These are phyloP conservation scores for Phytopythium boreale DNA, from an alignment of 352 stramenopile genomes.

Conservation along the genomic window DNA sequence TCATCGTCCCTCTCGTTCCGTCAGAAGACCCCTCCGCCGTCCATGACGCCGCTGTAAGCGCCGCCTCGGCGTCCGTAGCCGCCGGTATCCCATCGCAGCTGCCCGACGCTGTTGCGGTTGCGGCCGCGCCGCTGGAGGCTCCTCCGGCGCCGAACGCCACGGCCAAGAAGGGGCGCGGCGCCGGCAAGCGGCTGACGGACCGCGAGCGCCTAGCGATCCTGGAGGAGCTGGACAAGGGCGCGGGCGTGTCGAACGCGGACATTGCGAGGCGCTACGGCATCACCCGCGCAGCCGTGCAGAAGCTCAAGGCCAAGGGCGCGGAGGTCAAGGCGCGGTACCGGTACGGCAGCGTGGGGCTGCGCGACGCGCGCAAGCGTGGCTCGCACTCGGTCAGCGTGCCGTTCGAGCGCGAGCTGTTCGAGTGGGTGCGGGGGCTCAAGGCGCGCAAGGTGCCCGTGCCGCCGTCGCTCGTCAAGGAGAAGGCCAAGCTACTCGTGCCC, in stretches of 20 bases:
- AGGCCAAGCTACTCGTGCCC: slow-evolving; percentile 42
- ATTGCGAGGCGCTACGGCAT: slow-evolving; percentile 43
- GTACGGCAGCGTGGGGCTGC: slow-evolving; percentile 31
- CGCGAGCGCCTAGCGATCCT: slow-evolving; percentile 47
- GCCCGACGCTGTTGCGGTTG: background rate
- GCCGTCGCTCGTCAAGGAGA: slow-evolving; percentile 48
- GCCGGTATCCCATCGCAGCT: background rate
- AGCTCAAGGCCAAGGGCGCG: slow-evolving; percentile 36
- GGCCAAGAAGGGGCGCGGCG: slow-evolving; percentile 25
- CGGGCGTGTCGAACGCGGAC: slow-evolving; percentile 40
- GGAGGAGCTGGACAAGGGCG: slow-evolving; percentile 35
- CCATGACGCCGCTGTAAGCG: background rate
- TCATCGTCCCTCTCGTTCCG: too few species aligned
- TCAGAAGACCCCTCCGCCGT: too few species aligned
- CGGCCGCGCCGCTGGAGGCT: background rate
- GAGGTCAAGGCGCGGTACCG: slow-evolving; percentile 37
- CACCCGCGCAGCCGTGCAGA: slow-evolving; percentile 40
- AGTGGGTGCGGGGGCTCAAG: slow-evolving; percentile 44
- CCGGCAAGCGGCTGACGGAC: slow-evolving; percentile 42
- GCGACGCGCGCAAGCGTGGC: slow-evolving; percentile 37
- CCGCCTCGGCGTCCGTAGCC: background rate
- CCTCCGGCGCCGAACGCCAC: background rate
- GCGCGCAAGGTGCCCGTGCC: slow-evolving; percentile 38
- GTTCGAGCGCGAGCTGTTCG: slow-evolving; percentile 41
- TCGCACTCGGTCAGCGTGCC: slow-evolving; percentile 30